Base-by-base conservation (phyloP, 768 basidiomycete genomes). In the Suillus occidentalis region DNA sequence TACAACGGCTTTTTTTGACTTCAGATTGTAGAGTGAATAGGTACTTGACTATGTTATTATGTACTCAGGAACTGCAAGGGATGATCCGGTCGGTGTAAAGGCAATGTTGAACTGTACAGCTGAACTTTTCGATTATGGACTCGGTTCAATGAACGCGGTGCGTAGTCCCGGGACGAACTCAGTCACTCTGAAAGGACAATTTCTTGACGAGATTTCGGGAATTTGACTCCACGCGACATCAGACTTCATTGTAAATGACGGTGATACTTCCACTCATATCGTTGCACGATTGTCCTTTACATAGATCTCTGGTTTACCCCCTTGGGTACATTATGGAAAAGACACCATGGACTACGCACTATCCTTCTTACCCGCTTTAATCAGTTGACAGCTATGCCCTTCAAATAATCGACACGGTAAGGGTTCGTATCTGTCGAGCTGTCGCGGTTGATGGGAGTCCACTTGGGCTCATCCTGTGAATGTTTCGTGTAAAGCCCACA, bases 381-480 rank as follows among this genome's bases (percentile, higher is more conserved):
- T 59, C 18, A 73, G 64, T 68, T 71, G 22, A 85, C 80, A 37
- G 80, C 71, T 28, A 90, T 77, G 56, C 69, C 79, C 68, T 81
- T 77, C 64, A 92, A 73, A 70, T 95, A 94, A 12, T 83, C 80
- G 10, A 85, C 31, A 20, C 94, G 81, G 76, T 83, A 83, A 6
- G 81, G 80, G 72, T 93, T 94, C 25, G 59, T 69, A 47, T 95
- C 94, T 0, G 90, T 90, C 25, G 80, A 81, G 0, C 70, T 63
- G 53, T 82, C 79, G 22, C 94, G 85, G 71, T 90, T 88, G 74
- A 92, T 78, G 0, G 94, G 91, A 1, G 85, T 81, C 95, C 95
- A 97, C 75, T 94, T 95, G 16, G 94, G 94, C 70, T 94, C 93
- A 64, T 96, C 94, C 92, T 96, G 73, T 39, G 45, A 45, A 42